Evolutionary conservation across 305 asterid genomes (phyloP).

Genomic region (Plantago lanceolata): DNA sequence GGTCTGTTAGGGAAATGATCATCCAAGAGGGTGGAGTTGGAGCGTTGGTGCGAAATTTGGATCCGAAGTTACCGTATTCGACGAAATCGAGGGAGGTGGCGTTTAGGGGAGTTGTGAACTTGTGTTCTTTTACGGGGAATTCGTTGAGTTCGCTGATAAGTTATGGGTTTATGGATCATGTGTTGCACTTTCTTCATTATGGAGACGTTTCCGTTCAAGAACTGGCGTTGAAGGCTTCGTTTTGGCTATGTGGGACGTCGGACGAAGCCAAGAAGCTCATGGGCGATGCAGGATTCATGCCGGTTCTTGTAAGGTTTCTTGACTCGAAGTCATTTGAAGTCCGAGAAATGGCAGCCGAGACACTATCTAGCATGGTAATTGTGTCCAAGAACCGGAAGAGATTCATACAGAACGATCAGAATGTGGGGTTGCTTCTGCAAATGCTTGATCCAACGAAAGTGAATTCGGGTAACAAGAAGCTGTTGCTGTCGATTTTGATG

Average conservation of each 20-base stretch:
- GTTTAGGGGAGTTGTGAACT: constrained; percentile 54
- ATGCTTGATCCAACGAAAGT: constrained; percentile 62
- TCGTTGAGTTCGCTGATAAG: constrained; percentile 36
- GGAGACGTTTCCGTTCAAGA: constrained; percentile 69
- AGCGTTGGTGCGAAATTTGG: constrained; percentile 50
- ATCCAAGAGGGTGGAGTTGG: constrained; percentile 66
- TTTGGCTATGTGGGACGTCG: constrained; percentile 74
- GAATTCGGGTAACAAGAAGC: constrained; percentile 57
- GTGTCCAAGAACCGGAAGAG: constrained; percentile 61
- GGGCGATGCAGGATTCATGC: constrained; percentile 91
- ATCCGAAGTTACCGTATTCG: constrained; percentile 49
- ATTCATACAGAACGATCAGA: constrained; percentile 65
- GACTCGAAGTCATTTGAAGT: constrained; percentile 58
- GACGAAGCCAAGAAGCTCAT: constrained; percentile 73
- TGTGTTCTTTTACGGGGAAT: constrained; percentile 42
- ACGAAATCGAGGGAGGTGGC: constrained; percentile 71
- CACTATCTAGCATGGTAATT: constrained; percentile 56
- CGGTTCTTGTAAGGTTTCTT: constrained; percentile 59
- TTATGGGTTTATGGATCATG: constrained; percentile 57
- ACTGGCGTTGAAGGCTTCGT: constrained; percentile 67
- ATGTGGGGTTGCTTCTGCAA: constrained; percentile 51
- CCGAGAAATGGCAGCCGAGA: constrained; percentile 75
- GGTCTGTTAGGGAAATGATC: constrained; percentile 38
- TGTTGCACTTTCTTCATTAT: constrained; percentile 49
- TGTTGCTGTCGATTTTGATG: constrained; percentile 69